Evolutionary conservation across 768 basidiomycete species (phyloP), one percentile per base, ranked within the genome.

Genomic region (Paxillus involutus): DNA sequence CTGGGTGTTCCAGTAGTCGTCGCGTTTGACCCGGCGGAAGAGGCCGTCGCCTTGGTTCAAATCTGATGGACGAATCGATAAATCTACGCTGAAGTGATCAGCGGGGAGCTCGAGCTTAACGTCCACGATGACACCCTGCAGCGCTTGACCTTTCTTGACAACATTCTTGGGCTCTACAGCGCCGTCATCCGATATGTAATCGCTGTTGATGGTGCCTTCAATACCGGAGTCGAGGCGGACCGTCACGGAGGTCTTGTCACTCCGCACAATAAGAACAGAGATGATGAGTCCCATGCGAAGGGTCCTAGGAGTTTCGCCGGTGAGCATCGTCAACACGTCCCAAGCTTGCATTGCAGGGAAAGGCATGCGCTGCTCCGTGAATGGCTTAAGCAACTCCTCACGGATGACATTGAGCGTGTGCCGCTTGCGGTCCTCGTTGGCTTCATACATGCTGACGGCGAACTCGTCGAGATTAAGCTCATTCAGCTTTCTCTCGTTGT

Each of bases 381-480:
- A 97, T 4, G 95, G 93, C 17, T 75, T 72, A 48, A 92, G 74
- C 11, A 98, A 74, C 68, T 99, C 97, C 49, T 85, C 82, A 36
- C 89, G 88, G 65, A 98, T 97, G 56, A 91, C 77, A 67, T 92
- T 88, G 40, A 99, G 79, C 0, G 91, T 92, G 60, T 94, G 85
- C 9, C 95, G 88, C 71, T 97, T 98, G 67, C 85, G 83, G 56
- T 93, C 87, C 59, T 86, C 75, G 70, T 91, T 87, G 40, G 88
- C 85, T 66, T 91, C 85, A 63, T 84, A 89, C 60, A 98, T 83
- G 69, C 90, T 95, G 71, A 89, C 84, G 12, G 96, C 97, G 65
- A 98, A 98, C 66, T 98, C 95, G 65, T 98, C 95, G 59, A 98
- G 77, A 62, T 92, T 97, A 51, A 98, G 84, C 60, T 95, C 93